Percentiles rank a stretch among this genome's conserved stretches.
These are phyloP conservation scores for Alternaria triticina DNA, from an alignment of 2,329 filamentous ascomycete species.

Conservation along the genomic window DNA sequence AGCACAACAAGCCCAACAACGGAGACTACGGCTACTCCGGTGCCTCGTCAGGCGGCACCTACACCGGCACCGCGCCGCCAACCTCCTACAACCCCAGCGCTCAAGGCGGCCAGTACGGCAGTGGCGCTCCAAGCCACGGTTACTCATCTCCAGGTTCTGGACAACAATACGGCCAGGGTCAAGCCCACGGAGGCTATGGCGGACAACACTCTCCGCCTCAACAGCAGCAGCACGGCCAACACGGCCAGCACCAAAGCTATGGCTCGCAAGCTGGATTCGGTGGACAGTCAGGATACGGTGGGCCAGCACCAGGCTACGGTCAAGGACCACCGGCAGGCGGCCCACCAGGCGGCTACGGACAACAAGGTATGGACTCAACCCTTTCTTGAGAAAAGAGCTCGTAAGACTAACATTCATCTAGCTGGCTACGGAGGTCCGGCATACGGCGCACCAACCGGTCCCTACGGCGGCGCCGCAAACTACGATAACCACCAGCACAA, in stretches of 20 bases:
- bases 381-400: no score
- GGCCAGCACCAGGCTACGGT: conserved; percentile 6
- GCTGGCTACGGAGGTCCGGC: conserved; percentile 44
- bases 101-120: conserved; percentile 28
- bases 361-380: conserved; percentile 30
- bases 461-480: conserved; percentile 36
- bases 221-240: conserved; percentile 3
- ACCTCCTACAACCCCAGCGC: conserved; percentile 61
- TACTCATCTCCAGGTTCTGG: conserved; percentile 27
- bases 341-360: conserved; percentile 29
- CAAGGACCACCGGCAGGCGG: conserved; percentile 12
- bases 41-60: conserved; percentile 58
- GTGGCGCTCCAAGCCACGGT: conserved; percentile 27
- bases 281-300: conserved; percentile 28
- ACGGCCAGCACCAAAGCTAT: conserved; percentile 17
- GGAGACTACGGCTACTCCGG: conserved; percentile 66
- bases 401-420: conserved; percentile 13
- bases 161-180: conserved; percentile 24
- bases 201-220: conserved; percentile 17
- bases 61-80: conserved; percentile 69
- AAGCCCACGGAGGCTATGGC: conserved; percentile 18
- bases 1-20: conserved; percentile 46
- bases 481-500: conserved; percentile 44
- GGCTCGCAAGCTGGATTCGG: conserved; percentile 33
- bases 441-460: conserved; percentile 24